Percentiles rank a stretch among this genome's conserved stretches.
Conservation (phyloP, 129 eudicot genomes). For the Kitagawia praeruptora region DNA sequence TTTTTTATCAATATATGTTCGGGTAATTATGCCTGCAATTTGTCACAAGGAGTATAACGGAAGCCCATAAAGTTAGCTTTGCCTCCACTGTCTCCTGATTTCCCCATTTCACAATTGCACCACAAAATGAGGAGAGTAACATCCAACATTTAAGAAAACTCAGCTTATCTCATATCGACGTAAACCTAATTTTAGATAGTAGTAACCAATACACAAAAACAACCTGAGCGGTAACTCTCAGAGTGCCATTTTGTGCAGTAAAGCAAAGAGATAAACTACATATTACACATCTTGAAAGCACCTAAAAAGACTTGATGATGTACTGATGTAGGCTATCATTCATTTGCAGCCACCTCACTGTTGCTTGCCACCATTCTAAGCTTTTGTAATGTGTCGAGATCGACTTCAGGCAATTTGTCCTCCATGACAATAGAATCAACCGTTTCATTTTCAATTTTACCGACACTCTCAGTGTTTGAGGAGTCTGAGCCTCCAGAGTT, state of each 20-base stretch:
- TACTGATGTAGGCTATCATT: constrained; percentile 21
- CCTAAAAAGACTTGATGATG: neutral
- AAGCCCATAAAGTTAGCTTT: too few relatives aligned
- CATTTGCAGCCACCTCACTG: constrained; percentile 53
- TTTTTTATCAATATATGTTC: too few relatives aligned
- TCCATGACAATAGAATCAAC: constrained; percentile 39
- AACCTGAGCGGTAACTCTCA: neutral
- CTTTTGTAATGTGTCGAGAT: constrained; percentile 57
- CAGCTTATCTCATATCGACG: neutral
- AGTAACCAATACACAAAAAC: neutral
- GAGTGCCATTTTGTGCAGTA: neutral
- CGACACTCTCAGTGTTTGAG: constrained; percentile 14
- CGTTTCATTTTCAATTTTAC: constrained; percentile 24
- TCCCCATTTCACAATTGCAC: neutral
- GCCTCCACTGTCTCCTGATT: neutral
- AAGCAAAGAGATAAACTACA: neutral
- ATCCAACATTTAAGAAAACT: neutral
- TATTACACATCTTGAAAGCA: neutral
- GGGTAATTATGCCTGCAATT: too few relatives aligned
- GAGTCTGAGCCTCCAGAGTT: neutral
- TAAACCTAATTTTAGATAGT: neutral
- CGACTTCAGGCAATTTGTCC: constrained; percentile 42
- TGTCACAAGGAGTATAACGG: neutral
- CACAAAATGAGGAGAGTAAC: neutral
- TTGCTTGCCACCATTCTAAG: constrained; percentile 45